Evolutionary conservation across 345 rosid species (phyloP).

Genomic region (Hibiscus tridactylites): DNA sequence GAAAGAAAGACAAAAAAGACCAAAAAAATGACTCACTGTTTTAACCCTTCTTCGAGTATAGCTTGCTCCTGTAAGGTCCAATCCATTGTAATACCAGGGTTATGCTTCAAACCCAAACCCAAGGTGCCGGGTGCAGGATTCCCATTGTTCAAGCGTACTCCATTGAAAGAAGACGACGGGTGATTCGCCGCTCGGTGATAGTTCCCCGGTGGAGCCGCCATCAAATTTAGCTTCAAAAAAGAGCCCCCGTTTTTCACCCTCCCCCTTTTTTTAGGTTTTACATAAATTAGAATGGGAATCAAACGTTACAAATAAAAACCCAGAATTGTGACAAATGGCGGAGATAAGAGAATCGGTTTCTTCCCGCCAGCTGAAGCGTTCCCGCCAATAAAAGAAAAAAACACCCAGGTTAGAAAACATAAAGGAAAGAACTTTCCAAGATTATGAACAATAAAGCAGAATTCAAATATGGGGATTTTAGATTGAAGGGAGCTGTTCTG

Average conservation of each 20-base stretch:
- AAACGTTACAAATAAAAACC: background rate
- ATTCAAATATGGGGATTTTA: background rate
- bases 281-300: background rate
- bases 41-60: conserved; percentile 37
- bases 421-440: background rate
- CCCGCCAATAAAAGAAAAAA: background rate
- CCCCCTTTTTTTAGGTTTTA: background rate
- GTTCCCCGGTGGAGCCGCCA: conserved; percentile 50
- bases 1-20: background rate
- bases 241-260: background rate
- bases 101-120: conserved; percentile 35
- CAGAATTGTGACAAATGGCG: background rate
- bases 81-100: conserved; percentile 51
- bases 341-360: background rate
- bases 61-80: conserved; percentile 52
- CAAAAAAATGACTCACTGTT: conserved; percentile 27
- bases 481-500: background rate
- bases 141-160: conserved; percentile 18
- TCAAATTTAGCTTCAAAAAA: conserved; percentile 1
- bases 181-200: conserved; percentile 33
- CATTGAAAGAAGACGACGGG: conserved; percentile 30
- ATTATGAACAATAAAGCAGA: background rate
- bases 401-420: background rate
- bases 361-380: conserved; percentile 2
- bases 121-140: conserved; percentile 17